Conservation (phyloP, 1,284 basidiomycete species). For the Heterobasidion annosum region DNA sequence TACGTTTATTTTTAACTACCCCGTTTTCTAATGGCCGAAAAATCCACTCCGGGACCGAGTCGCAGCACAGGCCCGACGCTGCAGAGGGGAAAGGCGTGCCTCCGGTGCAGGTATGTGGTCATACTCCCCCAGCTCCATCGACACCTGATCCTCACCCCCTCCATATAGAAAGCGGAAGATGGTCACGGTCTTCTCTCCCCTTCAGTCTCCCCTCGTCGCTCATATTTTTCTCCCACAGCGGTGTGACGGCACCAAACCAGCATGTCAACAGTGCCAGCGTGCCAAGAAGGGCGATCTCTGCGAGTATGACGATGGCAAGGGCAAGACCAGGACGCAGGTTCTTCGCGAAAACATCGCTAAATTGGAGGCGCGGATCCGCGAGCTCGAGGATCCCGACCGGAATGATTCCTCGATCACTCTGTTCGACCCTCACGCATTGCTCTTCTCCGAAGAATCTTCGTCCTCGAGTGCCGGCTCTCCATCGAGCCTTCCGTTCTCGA, state of each 20-base stretch:
- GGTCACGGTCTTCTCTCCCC: slow-evolving; percentile 31
- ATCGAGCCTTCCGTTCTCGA: slow-evolving; percentile 46
- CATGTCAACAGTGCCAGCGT: slow-evolving; percentile 30
- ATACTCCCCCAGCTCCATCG: slow-evolving; percentile 13
- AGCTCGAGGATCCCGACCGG: slow-evolving; percentile 30
- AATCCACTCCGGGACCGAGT: slow-evolving; percentile 14
- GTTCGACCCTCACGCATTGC: slow-evolving; percentile 27
- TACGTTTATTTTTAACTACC: slow-evolving; percentile 3
- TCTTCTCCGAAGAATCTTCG: slow-evolving; percentile 47
- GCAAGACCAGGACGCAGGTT: slow-evolving; percentile 36
- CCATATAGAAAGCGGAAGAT: slow-evolving; percentile 64
- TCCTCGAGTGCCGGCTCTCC: slow-evolving; percentile 55
- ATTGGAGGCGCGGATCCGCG: slow-evolving; percentile 30
- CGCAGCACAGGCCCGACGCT: slow-evolving; percentile 16
- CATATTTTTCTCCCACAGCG: slow-evolving; percentile 18
- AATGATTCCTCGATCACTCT: slow-evolving; percentile 25
- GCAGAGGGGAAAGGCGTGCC: slow-evolving; percentile 52
- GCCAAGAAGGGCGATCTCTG: slow-evolving; percentile 32
- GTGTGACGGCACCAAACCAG: slow-evolving; percentile 33
- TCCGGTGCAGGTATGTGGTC: slow-evolving; percentile 44
- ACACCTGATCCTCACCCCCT: slow-evolving; percentile 1
- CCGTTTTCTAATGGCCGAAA: slow-evolving; percentile 29
- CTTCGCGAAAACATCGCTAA: slow-evolving; percentile 33
- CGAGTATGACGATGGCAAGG: slow-evolving; percentile 38
- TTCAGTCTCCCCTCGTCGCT: not conserved